These are phyloP conservation scores for Apiotrichum siamense DNA, from an alignment of 1,284 basidiomycete species.

Conservation along the genomic window DNA sequence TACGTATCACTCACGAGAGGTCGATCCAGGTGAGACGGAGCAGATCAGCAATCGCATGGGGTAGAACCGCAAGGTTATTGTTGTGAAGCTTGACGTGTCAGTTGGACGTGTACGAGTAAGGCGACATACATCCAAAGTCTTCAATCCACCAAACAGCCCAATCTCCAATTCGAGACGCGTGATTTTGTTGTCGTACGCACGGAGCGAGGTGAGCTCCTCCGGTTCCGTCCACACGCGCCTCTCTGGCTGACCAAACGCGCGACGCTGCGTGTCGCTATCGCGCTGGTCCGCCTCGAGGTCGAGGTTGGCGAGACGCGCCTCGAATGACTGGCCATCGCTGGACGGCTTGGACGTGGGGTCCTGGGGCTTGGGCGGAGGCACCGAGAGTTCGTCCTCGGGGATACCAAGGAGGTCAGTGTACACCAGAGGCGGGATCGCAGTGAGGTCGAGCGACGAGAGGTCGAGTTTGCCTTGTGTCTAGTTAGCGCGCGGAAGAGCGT, in stretches of 20 bases:
- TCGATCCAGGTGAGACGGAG: slow-evolving; percentile 37
- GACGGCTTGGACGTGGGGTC: not conserved
- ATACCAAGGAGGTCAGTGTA: slow-evolving; percentile 42
- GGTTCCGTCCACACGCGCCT: slow-evolving; percentile 33
- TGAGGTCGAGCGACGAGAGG: slow-evolving; percentile 30
- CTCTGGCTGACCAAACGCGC: slow-evolving; percentile 20
- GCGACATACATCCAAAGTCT: slow-evolving; percentile 38
- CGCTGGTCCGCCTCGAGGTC: slow-evolving; percentile 7
- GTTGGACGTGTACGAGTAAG: not conserved
- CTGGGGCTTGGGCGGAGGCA: slow-evolving; percentile 8
- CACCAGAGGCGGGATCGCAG: slow-evolving; percentile 31
- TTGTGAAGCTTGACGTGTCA: slow-evolving; percentile 25
- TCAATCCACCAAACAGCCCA: slow-evolving; percentile 43
- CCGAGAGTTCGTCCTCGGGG: slow-evolving; percentile 25
- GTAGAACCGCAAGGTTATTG: slow-evolving; percentile 33
- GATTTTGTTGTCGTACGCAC: slow-evolving; percentile 33
- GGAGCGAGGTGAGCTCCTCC: slow-evolving; percentile 37
- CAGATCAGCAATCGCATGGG: slow-evolving; percentile 41
- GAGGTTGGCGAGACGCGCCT: not conserved
- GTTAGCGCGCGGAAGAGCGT: too few relatives aligned
- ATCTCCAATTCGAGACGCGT: slow-evolving; percentile 38
- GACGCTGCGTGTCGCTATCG: slow-evolving; percentile 6
- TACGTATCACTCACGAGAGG: slow-evolving; percentile 34
- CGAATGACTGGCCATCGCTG: not conserved
- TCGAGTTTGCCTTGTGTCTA: slow-evolving; percentile 38